These are phyloP conservation scores for Arthromyces matolae DNA, from an alignment of 768 basidiomycete genomes.

Conservation along the genomic window DNA sequence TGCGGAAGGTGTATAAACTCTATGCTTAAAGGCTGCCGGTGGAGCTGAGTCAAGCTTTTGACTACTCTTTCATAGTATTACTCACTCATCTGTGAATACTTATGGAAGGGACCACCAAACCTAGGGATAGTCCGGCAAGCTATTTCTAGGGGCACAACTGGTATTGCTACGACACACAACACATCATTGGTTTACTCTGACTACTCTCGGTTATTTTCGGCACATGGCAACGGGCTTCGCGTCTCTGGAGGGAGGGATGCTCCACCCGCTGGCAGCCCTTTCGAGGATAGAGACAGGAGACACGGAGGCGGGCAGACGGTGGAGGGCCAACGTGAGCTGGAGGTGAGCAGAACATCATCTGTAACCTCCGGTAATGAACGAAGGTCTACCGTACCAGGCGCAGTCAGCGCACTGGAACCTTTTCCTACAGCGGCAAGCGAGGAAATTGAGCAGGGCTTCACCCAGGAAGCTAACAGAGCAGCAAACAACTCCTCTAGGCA, in stretches of 20 bases:
- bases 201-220: too few species aligned
- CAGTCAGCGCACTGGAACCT: background rate
- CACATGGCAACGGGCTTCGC: background rate
- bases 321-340: background rate
- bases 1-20: too few species aligned
- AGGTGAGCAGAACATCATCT: background rate
- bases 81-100: too few species aligned
- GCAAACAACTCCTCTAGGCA: constrained; percentile 1
- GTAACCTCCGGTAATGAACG: background rate
- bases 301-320: background rate
- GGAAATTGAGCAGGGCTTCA: background rate
- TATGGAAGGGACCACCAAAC: too few species aligned
- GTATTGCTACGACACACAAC: too few species aligned
- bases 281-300: background rate
- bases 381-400: background rate
- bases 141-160: too few species aligned
- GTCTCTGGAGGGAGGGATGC: background rate
- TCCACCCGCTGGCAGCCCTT: background rate
- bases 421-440: background rate
- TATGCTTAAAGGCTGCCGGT: too few species aligned
- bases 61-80: too few species aligned
- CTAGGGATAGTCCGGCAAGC: too few species aligned
- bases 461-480: background rate
- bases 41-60: too few species aligned
- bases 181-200: too few species aligned